Evolutionary conservation across 2,329 filamentous ascomycete genomes (phyloP), one percentile per base, ranked within the genome.

Genomic region (Aspergillus vadensis): DNA sequence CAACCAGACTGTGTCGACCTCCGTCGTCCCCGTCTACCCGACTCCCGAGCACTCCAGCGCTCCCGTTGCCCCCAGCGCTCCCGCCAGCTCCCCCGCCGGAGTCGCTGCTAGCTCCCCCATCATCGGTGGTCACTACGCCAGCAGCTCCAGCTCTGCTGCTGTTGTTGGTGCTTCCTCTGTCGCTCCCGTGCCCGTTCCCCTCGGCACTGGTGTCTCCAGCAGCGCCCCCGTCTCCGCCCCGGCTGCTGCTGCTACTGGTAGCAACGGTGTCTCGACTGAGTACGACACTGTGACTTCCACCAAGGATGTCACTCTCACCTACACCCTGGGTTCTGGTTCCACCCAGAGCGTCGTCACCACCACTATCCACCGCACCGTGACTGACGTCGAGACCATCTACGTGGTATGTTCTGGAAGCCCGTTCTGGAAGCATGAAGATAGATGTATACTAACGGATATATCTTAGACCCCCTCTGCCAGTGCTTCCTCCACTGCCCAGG

Each of bases 281-380:
- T 61, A 54, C 47, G 60, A 58, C 23, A 65, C 67, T 32, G 57
- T 53, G 39, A 65, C 64, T 17, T 48, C 66, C 51, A 67, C 67
- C 25, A 60, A 65, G 30, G 71, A 71, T 59, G 47, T 75, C 60
- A 74, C 71, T 32, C 41, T 79, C 44, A 77, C 76, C 51, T 79
- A 78, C 71, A 79, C 76, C n/a, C 55, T 76, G 32, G 74, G 73
- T 38, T 64, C 72, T 48, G 76, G 76, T 43, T 68, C 69, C 21
- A 71, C 73, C 5, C 72, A 70, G 50, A 70, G 68, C 27, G 70
- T 77, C 32, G 67, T 78, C 17, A 78, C 76, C 25, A 77, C 70
- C 48, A 77, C 76, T 14, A 69, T 78, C 55, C 70, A 72, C 67
- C 62, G 56, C 58, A 77, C 75, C 48, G 63, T 65, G 32, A 76